phyloP scores from a whole-genome alignment of 805 yeast genomes.

The Ogataea allantospora region DNA sequence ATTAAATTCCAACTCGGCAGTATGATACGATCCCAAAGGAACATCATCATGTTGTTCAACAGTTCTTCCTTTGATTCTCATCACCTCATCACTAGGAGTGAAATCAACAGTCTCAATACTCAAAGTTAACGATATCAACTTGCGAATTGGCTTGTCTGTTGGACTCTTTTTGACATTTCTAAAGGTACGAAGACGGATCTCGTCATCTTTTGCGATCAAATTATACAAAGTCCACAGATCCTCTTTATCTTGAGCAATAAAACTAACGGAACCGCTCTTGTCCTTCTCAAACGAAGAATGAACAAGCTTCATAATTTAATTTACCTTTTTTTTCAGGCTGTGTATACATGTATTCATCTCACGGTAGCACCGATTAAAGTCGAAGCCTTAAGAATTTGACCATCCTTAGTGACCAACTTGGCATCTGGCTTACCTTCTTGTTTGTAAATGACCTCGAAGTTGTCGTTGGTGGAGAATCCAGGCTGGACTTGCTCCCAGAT shows the following conservation, averaged over 20 bases:
- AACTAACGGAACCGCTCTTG: constrained; percentile 59
- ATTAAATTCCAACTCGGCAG: constrained; percentile 74
- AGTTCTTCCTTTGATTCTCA: constrained; percentile 81
- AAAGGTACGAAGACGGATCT: constrained; percentile 63
- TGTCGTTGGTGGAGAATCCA: constrained; percentile 74
- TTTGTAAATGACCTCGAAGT: constrained; percentile 75
- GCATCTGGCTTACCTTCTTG: constrained; percentile 71
- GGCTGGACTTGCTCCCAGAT: constrained; percentile 96
- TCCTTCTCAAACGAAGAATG: constrained; percentile 53
- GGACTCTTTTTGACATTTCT: constrained; percentile 52
- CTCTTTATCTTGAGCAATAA: constrained; percentile 84
- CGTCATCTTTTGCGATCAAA: constrained; percentile 73
- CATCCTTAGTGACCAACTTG: constrained; percentile 75
- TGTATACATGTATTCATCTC: constrained; percentile 34
- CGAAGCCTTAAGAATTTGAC: constrained; percentile 72
- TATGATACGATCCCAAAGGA: constrained; percentile 82
- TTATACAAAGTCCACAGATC: constrained; percentile 90
- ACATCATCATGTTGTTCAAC: constrained; percentile 67
- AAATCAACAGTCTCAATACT: constrained; percentile 71
- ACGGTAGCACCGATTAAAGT: constrained; percentile 77
- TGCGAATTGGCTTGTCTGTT: constrained; percentile 39
- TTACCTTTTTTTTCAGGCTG: constrained; percentile 4
- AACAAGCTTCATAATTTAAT: constrained; percentile 51
- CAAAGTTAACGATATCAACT: constrained; percentile 59
- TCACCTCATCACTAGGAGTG: constrained; percentile 69